Conservation (phyloP, 2,329 filamentous ascomycete species). For the Plenodomus biglobosus region DNA sequence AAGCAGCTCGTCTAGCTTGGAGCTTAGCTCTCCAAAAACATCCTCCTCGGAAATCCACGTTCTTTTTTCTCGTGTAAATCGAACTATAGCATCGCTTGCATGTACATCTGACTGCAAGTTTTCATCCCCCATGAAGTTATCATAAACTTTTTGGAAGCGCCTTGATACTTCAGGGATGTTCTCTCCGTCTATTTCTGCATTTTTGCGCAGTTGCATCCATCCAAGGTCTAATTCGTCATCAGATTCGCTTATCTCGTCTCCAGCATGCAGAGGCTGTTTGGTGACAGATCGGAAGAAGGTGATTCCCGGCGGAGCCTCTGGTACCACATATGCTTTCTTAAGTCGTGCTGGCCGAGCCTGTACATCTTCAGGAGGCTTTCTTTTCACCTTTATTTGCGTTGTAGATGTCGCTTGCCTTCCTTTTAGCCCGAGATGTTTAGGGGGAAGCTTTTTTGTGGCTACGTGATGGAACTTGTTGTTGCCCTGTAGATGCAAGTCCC, state of each 20-base stretch:
- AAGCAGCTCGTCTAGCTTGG: constrained; percentile 38
- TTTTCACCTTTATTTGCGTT: neutral
- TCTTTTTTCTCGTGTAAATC: constrained; percentile 40
- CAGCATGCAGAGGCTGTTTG: constrained; percentile 43
- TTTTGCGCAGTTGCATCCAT: constrained; percentile 42
- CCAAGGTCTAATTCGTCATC: constrained; percentile 47
- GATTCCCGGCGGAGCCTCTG: constrained; percentile 35
- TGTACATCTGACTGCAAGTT: constrained; percentile 37
- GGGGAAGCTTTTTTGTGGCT: constrained; percentile 11
- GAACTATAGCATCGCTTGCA: constrained; percentile 42
- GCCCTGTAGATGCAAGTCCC: constrained; percentile 38
- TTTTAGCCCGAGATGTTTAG: neutral
- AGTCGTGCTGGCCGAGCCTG: constrained; percentile 10
- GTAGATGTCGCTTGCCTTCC: neutral
- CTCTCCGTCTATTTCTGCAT: constrained; percentile 19
- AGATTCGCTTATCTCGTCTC: constrained; percentile 47
- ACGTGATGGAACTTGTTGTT: constrained; percentile 27
- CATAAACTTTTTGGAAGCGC: constrained; percentile 42
- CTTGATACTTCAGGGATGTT: constrained; percentile 17
- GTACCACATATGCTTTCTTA: constrained; percentile 40
- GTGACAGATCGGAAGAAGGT: constrained; percentile 46
- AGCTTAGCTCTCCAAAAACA: constrained; percentile 29
- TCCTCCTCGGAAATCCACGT: constrained; percentile 21
- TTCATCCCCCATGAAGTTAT: constrained; percentile 44
- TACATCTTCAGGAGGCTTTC: constrained; percentile 22